Evolutionary conservation across 345 rosid genomes (phyloP).

Genomic region (Combretum micranthum): DNA sequence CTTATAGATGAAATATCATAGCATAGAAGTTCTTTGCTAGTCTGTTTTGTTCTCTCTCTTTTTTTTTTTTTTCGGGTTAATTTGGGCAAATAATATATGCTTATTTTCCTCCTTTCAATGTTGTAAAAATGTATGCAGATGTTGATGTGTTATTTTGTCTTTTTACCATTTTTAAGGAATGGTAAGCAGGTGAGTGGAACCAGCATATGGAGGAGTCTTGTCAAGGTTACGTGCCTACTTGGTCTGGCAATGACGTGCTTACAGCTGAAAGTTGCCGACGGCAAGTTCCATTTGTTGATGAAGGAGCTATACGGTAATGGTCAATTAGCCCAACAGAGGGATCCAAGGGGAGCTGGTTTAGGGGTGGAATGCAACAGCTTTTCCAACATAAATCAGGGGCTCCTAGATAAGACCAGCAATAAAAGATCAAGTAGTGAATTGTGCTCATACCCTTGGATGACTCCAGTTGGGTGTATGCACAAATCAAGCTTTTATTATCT

Average conservation of each 20-base stretch:
- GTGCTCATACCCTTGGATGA: slow-evolving; percentile 24
- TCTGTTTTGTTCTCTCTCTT: too few species aligned
- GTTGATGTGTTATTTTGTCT: slow-evolving; percentile 15
- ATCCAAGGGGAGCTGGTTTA: slow-evolving; percentile 41
- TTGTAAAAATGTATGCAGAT: too few species aligned
- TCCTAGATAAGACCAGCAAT: slow-evolving; percentile 37
- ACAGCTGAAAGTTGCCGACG: slow-evolving; percentile 45
- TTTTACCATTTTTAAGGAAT: slow-evolving; percentile 36
- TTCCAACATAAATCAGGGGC: slow-evolving; percentile 41
- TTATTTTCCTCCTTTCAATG: too few species aligned
- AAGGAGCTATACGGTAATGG: slow-evolving; percentile 49
- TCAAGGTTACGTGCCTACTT: slow-evolving; percentile 40
- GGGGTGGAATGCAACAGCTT: slow-evolving; percentile 57
- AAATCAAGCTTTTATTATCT: slow-evolving; percentile 20
- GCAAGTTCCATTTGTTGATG: slow-evolving; percentile 43
- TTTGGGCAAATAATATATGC: too few species aligned
- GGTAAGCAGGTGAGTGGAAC: slow-evolving; percentile 74
- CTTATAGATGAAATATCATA: too few species aligned
- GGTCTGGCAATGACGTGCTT: slow-evolving; percentile 43
- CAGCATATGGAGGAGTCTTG: slow-evolving; percentile 48
- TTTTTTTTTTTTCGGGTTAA: too few species aligned
- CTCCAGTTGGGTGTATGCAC: slow-evolving; percentile 34
- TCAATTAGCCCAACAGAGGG: slow-evolving; percentile 49
- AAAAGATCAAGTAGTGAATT: slow-evolving; percentile 53
- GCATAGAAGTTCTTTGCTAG: too few species aligned